A percentile compares a stretch with the other conserved stretches of the same genome.
These are phyloP conservation scores for Talaromyces nanjingensis DNA, from an alignment of 495 filamentous ascomycete species.

Conservation along the genomic window DNA sequence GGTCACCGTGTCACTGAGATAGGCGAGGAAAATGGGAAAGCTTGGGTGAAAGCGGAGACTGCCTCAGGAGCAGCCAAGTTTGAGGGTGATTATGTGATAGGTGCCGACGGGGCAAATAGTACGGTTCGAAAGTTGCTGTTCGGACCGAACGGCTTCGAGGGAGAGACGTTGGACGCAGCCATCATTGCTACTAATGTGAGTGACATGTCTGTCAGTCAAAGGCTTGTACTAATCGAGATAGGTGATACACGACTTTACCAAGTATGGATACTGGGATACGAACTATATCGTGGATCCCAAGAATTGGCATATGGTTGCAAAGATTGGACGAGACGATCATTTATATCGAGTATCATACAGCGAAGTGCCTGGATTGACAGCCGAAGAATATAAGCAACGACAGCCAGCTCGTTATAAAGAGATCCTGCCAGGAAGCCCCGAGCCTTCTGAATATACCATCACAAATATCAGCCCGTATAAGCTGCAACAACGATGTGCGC, in stretches of 20 bases:
- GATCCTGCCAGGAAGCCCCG: conserved; percentile 52
- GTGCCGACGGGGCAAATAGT: conserved; percentile 54
- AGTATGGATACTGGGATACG: conserved; percentile 47
- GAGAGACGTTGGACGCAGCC: conserved; percentile 50
- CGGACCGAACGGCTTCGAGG: conserved; percentile 48
- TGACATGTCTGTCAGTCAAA: not conserved
- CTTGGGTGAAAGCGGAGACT: conserved; percentile 45
- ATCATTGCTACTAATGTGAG: conserved; percentile 58
- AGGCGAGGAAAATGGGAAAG: conserved; percentile 42
- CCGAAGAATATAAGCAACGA: conserved; percentile 44
- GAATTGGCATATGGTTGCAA: conserved; percentile 55
- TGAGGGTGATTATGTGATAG: conserved; percentile 50
- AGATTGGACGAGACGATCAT: conserved; percentile 46
- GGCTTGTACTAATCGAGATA: conserved; percentile 11
- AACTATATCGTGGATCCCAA: conserved; percentile 55
- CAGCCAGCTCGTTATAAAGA: conserved; percentile 47
- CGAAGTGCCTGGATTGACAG: conserved; percentile 41
- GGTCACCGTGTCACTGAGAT: conserved; percentile 40
- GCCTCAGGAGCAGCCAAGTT: conserved; percentile 29
- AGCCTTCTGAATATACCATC: conserved; percentile 49
- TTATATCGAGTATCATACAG: conserved; percentile 57
- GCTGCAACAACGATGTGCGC: conserved; percentile 55
- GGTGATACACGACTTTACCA: conserved; percentile 52
- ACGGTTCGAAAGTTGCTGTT: conserved; percentile 47
- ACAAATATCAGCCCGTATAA: conserved; percentile 50